Evolutionary conservation across 78 protist species (phyloP).

Genomic region (Dictyostelium firmibasis): DNA sequence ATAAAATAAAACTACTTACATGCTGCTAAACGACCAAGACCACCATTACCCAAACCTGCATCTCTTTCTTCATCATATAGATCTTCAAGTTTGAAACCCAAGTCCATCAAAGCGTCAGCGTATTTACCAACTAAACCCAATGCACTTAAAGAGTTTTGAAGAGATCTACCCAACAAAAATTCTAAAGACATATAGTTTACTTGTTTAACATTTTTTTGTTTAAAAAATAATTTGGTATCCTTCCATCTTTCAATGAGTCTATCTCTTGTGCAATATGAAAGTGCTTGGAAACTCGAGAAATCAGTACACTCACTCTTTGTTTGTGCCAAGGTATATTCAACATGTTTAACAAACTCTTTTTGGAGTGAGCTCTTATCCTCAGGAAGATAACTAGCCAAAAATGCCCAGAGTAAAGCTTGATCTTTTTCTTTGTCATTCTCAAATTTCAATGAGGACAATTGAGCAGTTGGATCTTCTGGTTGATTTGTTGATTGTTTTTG

Average conservation of each 20-base stretch:
- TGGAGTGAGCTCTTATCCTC: conserved; percentile 61
- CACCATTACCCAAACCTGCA: conserved; percentile 98
- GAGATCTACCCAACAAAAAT: conserved; percentile 94
- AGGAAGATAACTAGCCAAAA: conserved; percentile 63
- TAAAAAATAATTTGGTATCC: conserved; percentile 80
- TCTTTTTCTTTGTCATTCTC: conserved; percentile 51
- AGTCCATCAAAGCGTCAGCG: conserved; percentile 79
- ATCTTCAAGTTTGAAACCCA: conserved; percentile 86
- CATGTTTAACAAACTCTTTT: conserved; percentile 72
- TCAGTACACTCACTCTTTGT: conserved; percentile 43
- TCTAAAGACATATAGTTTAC: conserved; percentile 90
- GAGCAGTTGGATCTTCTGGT: not conserved
- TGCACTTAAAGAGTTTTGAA: conserved; percentile 85
- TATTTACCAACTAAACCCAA: conserved; percentile 84
- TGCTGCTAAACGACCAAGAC: conserved; percentile 97
- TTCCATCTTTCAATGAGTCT: conserved; percentile 86
- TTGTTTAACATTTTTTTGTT: conserved; percentile 55
- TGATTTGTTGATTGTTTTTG: not conserved
- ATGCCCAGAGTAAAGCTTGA: conserved; percentile 67
- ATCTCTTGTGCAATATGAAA: conserved; percentile 76
- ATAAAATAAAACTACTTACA: no score
- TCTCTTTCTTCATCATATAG: conserved; percentile 94
- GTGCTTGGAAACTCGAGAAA: conserved; percentile 75
- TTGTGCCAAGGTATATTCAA: conserved; percentile 82
- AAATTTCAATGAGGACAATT: not conserved